These are phyloP conservation scores for Panicum virgatum DNA, from an alignment of 202 grass and related monocot species.

Conservation along the genomic window DNA sequence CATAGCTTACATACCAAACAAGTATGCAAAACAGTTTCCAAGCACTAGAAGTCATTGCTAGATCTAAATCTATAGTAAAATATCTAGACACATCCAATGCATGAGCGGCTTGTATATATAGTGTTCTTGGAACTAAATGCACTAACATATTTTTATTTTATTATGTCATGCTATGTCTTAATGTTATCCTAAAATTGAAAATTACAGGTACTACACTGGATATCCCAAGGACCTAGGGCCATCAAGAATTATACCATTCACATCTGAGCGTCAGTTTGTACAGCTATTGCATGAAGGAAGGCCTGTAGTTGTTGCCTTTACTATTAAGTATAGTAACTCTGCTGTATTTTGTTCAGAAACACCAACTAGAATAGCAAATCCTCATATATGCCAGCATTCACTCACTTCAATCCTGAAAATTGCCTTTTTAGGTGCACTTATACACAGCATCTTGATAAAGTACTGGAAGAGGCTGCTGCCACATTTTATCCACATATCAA, in stretches of 20 bases:
- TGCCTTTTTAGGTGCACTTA: constrained; percentile 68
- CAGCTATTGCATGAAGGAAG: constrained; percentile 76
- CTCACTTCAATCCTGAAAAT: constrained; percentile 23
- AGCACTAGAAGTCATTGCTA: background rate
- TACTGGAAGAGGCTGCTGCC: constrained; percentile 82
- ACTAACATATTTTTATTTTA: background rate
- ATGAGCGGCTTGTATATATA: background rate
- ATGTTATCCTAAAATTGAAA: constrained; percentile 15
- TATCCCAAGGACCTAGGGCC: constrained; percentile 87
- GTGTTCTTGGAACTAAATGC: background rate
- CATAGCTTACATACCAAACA: background rate
- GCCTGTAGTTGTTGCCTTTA: constrained; percentile 92
- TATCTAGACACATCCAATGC: background rate
- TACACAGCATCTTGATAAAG: constrained; percentile 83
- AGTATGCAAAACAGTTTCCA: background rate
- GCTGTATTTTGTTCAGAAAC: constrained; percentile 1
- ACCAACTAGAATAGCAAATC: background rate
- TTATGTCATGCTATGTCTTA: background rate
- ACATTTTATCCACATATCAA: constrained; percentile 81
- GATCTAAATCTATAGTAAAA: background rate
- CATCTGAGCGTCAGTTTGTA: constrained; percentile 85
- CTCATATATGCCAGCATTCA: background rate
- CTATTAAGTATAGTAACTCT: constrained; percentile 64
- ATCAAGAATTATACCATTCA: constrained; percentile 81
- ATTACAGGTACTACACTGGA: constrained; percentile 84